A percentile compares a stretch with the other conserved stretches of the same genome.
Conservation (phyloP, 2,329 filamentous ascomycete species). For the Venturia nashicola region DNA sequence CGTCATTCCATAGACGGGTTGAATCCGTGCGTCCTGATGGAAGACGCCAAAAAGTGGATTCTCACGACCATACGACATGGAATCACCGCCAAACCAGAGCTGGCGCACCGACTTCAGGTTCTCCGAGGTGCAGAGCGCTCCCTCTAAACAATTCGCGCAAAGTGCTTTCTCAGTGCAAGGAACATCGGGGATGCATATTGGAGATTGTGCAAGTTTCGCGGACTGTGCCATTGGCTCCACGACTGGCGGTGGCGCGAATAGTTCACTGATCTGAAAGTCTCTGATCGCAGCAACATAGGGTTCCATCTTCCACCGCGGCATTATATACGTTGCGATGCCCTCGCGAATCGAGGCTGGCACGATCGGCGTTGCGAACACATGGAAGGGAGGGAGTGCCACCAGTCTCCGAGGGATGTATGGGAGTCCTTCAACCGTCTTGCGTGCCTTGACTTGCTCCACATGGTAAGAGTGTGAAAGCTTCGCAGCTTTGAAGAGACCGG, state of each 20-base stretch:
- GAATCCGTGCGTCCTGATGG: constrained; percentile 27
- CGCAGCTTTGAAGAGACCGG: constrained; percentile 43
- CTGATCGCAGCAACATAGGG: constrained; percentile 3
- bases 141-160: constrained; percentile 18
- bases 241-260: constrained; percentile 36
- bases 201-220: not conserved
- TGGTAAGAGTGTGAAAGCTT: constrained; percentile 41
- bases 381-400: constrained; percentile 9
- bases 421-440: not conserved
- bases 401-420: constrained; percentile 7
- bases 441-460: constrained; percentile 7
- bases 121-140: constrained; percentile 30
- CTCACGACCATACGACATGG: constrained; percentile 38
- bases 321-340: constrained; percentile 10
- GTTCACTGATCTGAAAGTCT: constrained; percentile 35
- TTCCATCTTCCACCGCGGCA: constrained; percentile 9
- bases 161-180: constrained; percentile 12
- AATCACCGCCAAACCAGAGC: constrained; percentile 33
- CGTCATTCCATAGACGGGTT: constrained; percentile 29
- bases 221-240: not conserved
- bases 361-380: constrained; percentile 10
- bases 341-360: constrained; percentile 8
- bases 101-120: constrained; percentile 28
- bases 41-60: constrained; percentile 33
- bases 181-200: constrained; percentile 9